Base-by-base conservation (phyloP, 441 rosid genomes). In the Kokia cookei region DNA sequence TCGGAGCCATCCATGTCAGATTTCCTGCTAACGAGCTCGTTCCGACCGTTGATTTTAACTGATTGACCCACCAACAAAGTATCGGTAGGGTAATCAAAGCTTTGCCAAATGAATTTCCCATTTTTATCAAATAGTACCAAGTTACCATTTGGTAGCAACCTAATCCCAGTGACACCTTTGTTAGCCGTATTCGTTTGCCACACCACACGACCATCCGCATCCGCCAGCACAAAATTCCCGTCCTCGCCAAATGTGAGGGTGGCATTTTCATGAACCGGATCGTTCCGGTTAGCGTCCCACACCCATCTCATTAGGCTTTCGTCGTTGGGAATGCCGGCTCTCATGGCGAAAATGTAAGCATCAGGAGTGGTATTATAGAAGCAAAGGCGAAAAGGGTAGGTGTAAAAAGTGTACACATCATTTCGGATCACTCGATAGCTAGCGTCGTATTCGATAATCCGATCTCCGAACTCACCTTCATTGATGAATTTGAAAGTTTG, bases 121-220 rank as follows among this genome's bases (percentile, higher is more conserved):
- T 75, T 84, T 0, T 86, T 13, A 3, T 91, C 94, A n/a, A 80
- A 71, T 2, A 91, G 83, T 15, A 89, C 97, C 83, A 90, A 80
- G 86, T 90, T 90, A 6, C 97, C 95, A 37, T 80, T 86, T 7
- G 88, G 75, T 4, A 89, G 84, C 15, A 93, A 59, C 62, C 81
- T 51, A 76, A 89, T 78, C 5, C 92, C 92, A 0, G 85, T 86
- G 22, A 81, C 97, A 0, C 88, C 91, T 77, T 85, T 87, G 69
- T 87, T 85, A 60, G 92, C 86, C 0, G 93, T 91, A 84, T 84
- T 83, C 61, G 95, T 83, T 73, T 91, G 91, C 97, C 97, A 90
- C 0, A 78, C 93, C 0, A 90, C 37, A 0, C 79, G 75, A 54
- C 95, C 91, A 13, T 90, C 88, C 1, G 77, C 79, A 10, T 93